Base-by-base conservation (phyloP, 768 basidiomycete genomes). In the Tricholoma sp. region DNA sequence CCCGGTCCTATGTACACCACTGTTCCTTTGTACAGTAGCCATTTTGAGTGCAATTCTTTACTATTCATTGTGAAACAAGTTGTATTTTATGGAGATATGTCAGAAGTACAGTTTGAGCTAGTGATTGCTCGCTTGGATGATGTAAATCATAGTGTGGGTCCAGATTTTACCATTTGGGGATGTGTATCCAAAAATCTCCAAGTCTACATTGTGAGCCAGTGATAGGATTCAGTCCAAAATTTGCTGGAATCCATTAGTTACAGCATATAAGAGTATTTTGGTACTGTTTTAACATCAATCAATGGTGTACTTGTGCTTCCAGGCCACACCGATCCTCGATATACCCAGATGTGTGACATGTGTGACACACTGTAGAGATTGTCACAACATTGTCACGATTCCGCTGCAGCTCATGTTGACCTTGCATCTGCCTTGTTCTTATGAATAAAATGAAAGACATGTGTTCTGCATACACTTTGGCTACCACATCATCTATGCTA, bases 1-100 rank as follows among this genome's bases (percentile, higher is more conserved):
- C 47, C 42, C 50, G 33, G 49, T 56, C 55, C 55, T 51, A 41
- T 56, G 47, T 37, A 56, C 50, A 51, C 20, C 49, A 41, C 20
- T 34, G 55, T 32, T 56, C 55, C 55, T 56, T 51, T 56, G 36
- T 56, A 56, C 55, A 56, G 44, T 42, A 20, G 37, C 13, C 31
- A 29, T 20, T 51, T 50, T 17, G n/a, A 10, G 36, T 13, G n/a
- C 36, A 56, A 42, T 33, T 29, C 24, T 15, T 28, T 29, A 56
- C n/a, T 10, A 10, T 29, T 28, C 32, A 18, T 4, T 12, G 11
- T 5, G 18, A 50, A 32, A 41, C 12, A 20, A 42, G 50, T 33
- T 33, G 24, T 15, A 34, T 37, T 36, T 12, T 39, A 49, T 18
- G 12, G 32, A 50, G 18, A n/a, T 20, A 50, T 56, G 17, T 15